Evolutionary conservation across 768 basidiomycete genomes (phyloP).

Genomic region (Lentinula lateritia): DNA sequence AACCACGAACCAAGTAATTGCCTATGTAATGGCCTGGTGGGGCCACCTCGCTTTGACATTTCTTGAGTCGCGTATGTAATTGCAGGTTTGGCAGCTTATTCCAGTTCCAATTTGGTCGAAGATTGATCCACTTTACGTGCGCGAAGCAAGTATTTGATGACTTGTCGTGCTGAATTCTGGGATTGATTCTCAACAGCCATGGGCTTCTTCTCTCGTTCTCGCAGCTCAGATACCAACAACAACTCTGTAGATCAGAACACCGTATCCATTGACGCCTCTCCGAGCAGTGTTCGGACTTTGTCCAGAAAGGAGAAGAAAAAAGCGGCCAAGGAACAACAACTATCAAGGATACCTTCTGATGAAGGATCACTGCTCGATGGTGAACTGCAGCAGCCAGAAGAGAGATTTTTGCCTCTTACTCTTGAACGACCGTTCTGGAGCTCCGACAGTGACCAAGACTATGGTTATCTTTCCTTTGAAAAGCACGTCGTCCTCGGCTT

Average conservation of each 20-base stretch:
- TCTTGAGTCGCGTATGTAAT: too few relatives aligned
- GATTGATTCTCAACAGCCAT: not conserved
- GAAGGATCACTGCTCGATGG: not conserved
- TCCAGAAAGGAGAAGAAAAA: slow-evolving; percentile 6
- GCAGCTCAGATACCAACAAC: not conserved
- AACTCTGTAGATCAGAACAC: slow-evolving; percentile 2
- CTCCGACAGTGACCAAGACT: slow-evolving; percentile 18
- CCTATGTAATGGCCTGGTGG: too few relatives aligned
- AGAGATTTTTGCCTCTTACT: not conserved
- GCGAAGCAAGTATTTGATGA: not conserved
- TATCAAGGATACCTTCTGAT: not conserved
- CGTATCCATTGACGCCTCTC: not conserved
- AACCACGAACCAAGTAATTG: too few relatives aligned
- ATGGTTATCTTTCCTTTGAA: slow-evolving; percentile 71
- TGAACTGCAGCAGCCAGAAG: not conserved
- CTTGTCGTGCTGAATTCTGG: not conserved
- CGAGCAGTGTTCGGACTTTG: not conserved
- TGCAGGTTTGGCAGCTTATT: too few relatives aligned
- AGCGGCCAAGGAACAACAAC: slow-evolving; percentile 1
- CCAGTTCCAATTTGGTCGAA: not conserved
- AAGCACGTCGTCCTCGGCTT: slow-evolving; percentile 75
- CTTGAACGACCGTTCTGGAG: not conserved
- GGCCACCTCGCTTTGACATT: too few relatives aligned
- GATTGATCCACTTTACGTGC: not conserved
- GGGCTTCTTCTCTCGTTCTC: slow-evolving; percentile 5